Evolutionary conservation across 176 grass and related monocot species (phyloP).

Genomic region (Panicum miliaceum): DNA sequence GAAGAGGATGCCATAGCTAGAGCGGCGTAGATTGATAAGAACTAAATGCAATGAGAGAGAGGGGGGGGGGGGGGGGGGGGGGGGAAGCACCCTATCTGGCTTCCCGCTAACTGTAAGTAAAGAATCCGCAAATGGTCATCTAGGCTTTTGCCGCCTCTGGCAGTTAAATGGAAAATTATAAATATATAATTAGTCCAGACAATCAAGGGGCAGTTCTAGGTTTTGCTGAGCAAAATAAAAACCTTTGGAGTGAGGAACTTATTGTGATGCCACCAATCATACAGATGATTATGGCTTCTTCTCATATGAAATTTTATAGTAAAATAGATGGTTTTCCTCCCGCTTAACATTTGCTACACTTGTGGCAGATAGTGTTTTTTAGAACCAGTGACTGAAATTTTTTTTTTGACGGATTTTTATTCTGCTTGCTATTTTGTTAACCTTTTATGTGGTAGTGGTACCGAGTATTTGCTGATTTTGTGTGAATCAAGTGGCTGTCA

Average conservation of each 20-base stretch:
- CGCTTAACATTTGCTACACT: too few species aligned
- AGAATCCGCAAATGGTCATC: too few species aligned
- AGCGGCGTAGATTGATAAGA: too few species aligned
- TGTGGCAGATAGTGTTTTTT: neutral
- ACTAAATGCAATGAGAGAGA: too few species aligned
- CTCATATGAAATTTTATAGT: too few species aligned
- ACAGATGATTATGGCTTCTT: neutral
- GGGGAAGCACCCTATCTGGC: too few species aligned
- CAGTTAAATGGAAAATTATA: neutral
- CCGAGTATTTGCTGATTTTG: neutral
- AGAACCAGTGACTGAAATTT: neutral
- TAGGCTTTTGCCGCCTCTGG: neutral
- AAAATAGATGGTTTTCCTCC: too few species aligned
- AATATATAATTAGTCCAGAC: neutral
- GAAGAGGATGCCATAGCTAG: too few species aligned
- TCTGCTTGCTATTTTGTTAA: too few species aligned
- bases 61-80: too few species aligned
- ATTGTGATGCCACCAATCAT: too few species aligned
- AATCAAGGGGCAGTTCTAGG: neutral
- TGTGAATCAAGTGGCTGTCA: neutral
- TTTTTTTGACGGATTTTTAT: neutral
- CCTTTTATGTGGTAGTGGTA: neutral
- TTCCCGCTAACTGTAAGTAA: too few species aligned
- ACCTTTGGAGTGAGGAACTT: neutral
- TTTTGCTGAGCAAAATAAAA: neutral